Conservation (phyloP, 176 grass and related monocot genomes). For the Lolium rigidum region DNA sequence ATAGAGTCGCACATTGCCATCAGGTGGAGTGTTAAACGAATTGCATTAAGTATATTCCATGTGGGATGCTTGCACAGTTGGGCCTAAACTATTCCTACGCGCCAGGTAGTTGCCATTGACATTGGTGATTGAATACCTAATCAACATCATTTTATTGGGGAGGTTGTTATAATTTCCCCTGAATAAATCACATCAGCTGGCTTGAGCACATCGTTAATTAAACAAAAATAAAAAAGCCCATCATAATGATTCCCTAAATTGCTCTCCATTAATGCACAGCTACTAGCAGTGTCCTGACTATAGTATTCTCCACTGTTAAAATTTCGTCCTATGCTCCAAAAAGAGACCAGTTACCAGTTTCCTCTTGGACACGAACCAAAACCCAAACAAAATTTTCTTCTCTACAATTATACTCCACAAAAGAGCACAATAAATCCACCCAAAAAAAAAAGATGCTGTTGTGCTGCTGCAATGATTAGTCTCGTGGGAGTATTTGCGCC, state of each 20-base stretch:
- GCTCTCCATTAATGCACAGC: slow-evolving; percentile 1
- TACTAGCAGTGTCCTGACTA: not conserved
- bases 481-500: slow-evolving; percentile 1
- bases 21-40: not conserved
- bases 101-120: slow-evolving; percentile 25
- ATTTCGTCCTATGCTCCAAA: slow-evolving; percentile 25
- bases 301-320: slow-evolving; percentile 10
- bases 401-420: not conserved
- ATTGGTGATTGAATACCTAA: slow-evolving; percentile 24
- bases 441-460: slow-evolving; percentile 42
- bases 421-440: slow-evolving; percentile 15
- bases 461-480: slow-evolving; percentile 52
- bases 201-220: slow-evolving; percentile 26
- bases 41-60: slow-evolving; percentile 16
- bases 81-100: not conserved
- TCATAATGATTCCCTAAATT: not conserved
- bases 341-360: slow-evolving; percentile 46
- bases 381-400: slow-evolving; percentile 12
- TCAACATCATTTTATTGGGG: not conserved
- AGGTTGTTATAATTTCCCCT: not conserved
- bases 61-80: not conserved
- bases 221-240: not conserved
- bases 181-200: not conserved
- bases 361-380: slow-evolving; percentile 35
- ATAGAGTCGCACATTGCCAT: not conserved